Percentiles rank a stretch among this genome's conserved stretches.
Evolutionary conservation across 768 basidiomycete species (phyloP).

Genomic region (Macrocybe gigantea): DNA sequence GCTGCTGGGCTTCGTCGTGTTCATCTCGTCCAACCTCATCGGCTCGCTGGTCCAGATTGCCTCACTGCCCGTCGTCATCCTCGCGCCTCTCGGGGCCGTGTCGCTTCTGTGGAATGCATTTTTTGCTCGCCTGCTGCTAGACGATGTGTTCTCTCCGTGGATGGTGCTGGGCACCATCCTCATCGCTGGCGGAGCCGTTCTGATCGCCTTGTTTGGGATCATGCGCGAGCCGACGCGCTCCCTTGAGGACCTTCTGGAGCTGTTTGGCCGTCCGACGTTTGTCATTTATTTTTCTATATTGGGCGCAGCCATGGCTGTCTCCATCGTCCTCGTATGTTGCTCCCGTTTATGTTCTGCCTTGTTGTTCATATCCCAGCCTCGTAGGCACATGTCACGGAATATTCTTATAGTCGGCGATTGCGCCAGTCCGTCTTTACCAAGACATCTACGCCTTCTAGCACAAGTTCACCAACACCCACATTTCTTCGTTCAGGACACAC

Average conservation of each 20-base stretch:
- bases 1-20: conserved; percentile 82
- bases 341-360: not conserved
- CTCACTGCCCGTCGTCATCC: conserved; percentile 89
- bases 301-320: conserved; percentile 49
- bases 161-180: conserved; percentile 84
- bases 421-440: conserved; percentile 11
- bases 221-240: conserved; percentile 85
- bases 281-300: conserved; percentile 77
- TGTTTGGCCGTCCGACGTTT: conserved; percentile 76
- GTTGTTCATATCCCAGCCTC: not conserved
- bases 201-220: conserved; percentile 89
- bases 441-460: conserved; percentile 18
- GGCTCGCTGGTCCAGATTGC: conserved; percentile 91
- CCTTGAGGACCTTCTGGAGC: conserved; percentile 73
- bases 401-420: conserved; percentile 41
- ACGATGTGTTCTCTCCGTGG: conserved; percentile 79
- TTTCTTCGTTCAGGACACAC: conserved; percentile 33
- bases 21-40: conserved; percentile 83
- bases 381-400: conserved; percentile 53
- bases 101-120: conserved; percentile 93
- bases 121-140: conserved; percentile 79
- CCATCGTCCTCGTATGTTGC: conserved; percentile 56
- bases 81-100: conserved; percentile 89
- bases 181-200: conserved; percentile 82
- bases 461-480: conserved; percentile 30